Percentiles rank a stretch among this genome's conserved stretches.
phyloP scores from a whole-genome alignment of 2,329 filamentous ascomycete genomes.

The Helminthosporium solani region DNA sequence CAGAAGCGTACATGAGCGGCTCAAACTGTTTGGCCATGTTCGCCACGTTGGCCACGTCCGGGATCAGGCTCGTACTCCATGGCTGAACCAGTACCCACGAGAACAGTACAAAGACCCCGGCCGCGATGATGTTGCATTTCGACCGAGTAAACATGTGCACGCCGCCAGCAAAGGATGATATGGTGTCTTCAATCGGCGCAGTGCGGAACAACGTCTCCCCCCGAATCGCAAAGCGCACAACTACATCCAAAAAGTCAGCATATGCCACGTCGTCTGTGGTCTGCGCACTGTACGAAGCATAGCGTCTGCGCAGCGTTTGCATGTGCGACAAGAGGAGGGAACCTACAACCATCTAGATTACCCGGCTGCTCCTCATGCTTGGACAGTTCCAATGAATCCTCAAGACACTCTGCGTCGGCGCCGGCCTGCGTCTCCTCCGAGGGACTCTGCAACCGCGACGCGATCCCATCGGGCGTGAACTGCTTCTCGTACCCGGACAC shows the following conservation, averaged over 20 bases:
- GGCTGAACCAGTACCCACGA: slow-evolving; percentile 68
- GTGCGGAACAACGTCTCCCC: slow-evolving; percentile 86
- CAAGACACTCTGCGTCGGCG: slow-evolving; percentile 19
- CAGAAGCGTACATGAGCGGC: slow-evolving; percentile 90
- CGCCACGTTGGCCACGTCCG: slow-evolving; percentile 87
- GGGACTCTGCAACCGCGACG: slow-evolving; percentile 38
- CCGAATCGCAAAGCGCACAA: slow-evolving; percentile 83
- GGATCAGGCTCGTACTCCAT: slow-evolving; percentile 65
- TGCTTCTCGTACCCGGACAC: slow-evolving; percentile 38
- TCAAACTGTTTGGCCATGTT: slow-evolving; percentile 89
- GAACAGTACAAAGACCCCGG: slow-evolving; percentile 62
- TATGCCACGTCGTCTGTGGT: neutral
- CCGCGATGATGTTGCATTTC: slow-evolving; percentile 65
- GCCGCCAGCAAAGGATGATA: slow-evolving; percentile 63
- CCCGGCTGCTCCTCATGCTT: slow-evolving; percentile 27
- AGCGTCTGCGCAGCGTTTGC: no score
- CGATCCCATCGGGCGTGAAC: slow-evolving; percentile 32
- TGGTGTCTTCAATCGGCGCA: slow-evolving; percentile 75
- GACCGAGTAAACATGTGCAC: slow-evolving; percentile 66
- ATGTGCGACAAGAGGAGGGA: neutral
- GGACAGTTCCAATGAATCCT: slow-evolving; percentile 27
- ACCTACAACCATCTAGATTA: slow-evolving; percentile 40
- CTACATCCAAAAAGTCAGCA: slow-evolving; percentile 49
- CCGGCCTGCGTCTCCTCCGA: slow-evolving; percentile 24
- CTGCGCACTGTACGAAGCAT: no score